Evolutionary conservation across 352 stramenopile genomes (phyloP), one percentile per base, ranked within the genome.

Genomic region (Globisporangium lucens): DNA sequence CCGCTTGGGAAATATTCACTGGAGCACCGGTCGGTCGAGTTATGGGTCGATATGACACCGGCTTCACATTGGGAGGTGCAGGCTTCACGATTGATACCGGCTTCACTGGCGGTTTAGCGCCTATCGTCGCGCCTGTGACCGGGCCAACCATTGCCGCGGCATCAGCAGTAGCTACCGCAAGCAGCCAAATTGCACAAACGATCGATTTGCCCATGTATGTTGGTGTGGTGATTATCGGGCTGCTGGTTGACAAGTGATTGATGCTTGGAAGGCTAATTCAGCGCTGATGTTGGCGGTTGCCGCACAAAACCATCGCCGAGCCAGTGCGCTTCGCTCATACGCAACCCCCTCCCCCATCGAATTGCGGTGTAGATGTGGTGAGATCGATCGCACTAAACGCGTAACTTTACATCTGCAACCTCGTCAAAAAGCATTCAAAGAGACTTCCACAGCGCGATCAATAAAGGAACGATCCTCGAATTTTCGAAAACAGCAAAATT

Each of bases 121-220:
- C 43, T 10, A 51, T 51, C 43, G 43, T 51, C 43, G 43, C 17
- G 6, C 17, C 43, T 51, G 43, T 22, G 13, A 51, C 43, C 9
- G 43, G 43, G 6, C 43, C 43, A 51, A 51, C 43, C 43, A 51
- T 51, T 51, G 17, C 12, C 17, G 43, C 43, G 9, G 15, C 43
- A 22, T 38, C 52, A 58, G 8, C 52, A 36, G 52, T 15, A n/a
- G 13, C 27, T 12, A 12, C 29, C 0, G 29, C 29, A n/a, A 43
- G 53, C 17, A 59, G 53, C 29, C 53, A 59, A n/a, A 59, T 59
- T 17, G 29, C 29, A n/a, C 29, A 43, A 41, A 59, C 0, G 53
- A 59, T 12, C 27, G 4, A 13, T 24, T 59, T 59, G 27, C n/a
- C 24, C 29, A 59, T 59, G 2, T 9, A n/a, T 20, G 27, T 12